phyloP scores from a whole-genome alignment of 768 basidiomycete genomes.

The Trametes meyenii region DNA sequence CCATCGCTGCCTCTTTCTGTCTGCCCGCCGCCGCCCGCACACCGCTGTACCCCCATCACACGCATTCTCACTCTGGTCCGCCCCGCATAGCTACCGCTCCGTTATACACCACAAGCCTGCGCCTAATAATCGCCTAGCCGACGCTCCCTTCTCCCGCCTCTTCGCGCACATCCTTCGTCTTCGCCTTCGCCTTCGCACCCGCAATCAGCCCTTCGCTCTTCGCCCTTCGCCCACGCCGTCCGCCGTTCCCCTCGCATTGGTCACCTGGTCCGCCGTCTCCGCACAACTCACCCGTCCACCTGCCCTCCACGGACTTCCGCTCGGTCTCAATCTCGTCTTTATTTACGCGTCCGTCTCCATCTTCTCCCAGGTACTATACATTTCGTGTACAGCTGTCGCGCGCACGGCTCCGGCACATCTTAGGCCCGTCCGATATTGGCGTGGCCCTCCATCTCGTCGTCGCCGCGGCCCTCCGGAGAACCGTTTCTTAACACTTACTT shows the following conservation, averaged over 20 bases:
- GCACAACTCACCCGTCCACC: background rate
- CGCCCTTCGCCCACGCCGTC: background rate
- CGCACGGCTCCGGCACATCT: background rate
- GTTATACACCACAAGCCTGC: background rate
- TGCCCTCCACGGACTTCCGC: constrained; percentile 5
- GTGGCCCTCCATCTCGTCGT: background rate
- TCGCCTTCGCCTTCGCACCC: background rate
- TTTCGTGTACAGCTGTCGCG: constrained; percentile 13
- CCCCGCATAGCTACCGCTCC: constrained; percentile 3
- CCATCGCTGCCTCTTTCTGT: constrained; percentile 4
- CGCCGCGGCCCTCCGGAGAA: background rate
- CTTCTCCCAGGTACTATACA: constrained; percentile 12
- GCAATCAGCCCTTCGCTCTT: background rate
- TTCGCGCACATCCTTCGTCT: background rate
- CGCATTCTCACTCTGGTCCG: constrained; percentile 5
- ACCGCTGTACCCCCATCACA: constrained; percentile 4
- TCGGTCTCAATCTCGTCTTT: constrained; percentile 9
- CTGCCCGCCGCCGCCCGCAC: constrained; percentile 1
- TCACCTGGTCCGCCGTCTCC: background rate
- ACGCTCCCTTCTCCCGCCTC: background rate
- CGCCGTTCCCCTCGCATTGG: background rate
- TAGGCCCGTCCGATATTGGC: too few relatives aligned
- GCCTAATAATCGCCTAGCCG: constrained; percentile 5
- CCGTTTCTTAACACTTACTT: constrained; percentile 12
- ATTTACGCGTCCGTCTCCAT: constrained; percentile 4